These are phyloP conservation scores for Pestalotiopsis sp. DNA, from an alignment of 2,329 filamentous ascomycete species.

Conservation along the genomic window DNA sequence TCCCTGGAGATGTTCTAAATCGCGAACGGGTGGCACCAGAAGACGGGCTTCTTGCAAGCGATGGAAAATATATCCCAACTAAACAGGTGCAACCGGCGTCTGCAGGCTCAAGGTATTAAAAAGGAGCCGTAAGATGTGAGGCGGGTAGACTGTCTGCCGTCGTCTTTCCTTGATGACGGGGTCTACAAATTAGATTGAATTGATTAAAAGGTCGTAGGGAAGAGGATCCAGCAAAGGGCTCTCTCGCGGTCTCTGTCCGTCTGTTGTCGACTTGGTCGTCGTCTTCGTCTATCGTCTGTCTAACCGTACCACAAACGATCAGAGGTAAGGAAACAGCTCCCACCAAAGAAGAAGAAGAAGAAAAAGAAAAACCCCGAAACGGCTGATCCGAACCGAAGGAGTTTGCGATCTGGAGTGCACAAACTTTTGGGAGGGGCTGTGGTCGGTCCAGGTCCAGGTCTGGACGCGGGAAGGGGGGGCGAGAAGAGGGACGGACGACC, in stretches of 20 bases:
- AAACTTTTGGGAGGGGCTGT: background rate
- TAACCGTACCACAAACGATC: background rate
- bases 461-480: background rate
- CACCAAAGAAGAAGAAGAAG: too few species aligned
- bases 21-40: too few species aligned
- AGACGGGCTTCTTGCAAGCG: too few species aligned
- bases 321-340: background rate
- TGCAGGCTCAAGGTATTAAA: background rate
- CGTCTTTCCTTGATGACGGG: background rate
- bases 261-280: background rate
- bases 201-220: too few species aligned
- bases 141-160: background rate
- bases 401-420: too few species aligned
- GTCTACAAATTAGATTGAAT: background rate
- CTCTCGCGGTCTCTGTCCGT: background rate
- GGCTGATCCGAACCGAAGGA: too few species aligned
- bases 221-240: slow-evolving; percentile 7
- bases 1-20: too few species aligned
- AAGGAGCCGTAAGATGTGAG: background rate
- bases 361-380: too few species aligned
- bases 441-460: background rate
- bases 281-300: background rate
- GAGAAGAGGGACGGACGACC: background rate
- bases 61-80: too few species aligned
- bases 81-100: too few species aligned